Percentiles rank a stretch among this genome's conserved stretches.
phyloP scores from a whole-genome alignment of 108 stramenopile species.

The Nannochloropsis gaditana region DNA sequence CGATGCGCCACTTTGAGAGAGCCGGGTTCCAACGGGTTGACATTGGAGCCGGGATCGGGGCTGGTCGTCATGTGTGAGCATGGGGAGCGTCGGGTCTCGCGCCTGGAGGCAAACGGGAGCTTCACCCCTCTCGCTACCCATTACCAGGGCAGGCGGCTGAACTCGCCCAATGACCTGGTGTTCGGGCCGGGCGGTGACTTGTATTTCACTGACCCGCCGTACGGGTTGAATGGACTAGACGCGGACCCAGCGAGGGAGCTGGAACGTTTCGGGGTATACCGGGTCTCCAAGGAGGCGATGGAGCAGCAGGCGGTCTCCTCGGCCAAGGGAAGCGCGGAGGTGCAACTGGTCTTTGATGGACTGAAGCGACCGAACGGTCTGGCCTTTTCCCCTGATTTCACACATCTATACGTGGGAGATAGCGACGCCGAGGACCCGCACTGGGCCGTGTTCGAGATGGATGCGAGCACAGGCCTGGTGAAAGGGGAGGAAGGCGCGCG shows the following conservation, averaged over 20 bases:
- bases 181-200: slow-evolving; percentile 45
- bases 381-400: slow-evolving; percentile 51
- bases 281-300: slow-evolving; percentile 33
- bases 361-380: slow-evolving; percentile 49
- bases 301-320: neutral
- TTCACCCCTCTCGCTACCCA: slow-evolving; percentile 46
- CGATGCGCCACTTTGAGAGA: slow-evolving; percentile 33
- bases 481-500: neutral
- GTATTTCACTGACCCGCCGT: slow-evolving; percentile 55
- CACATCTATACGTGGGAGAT: slow-evolving; percentile 48
- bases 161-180: slow-evolving; percentile 55
- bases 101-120: slow-evolving; percentile 52
- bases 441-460: slow-evolving; percentile 46
- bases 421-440: slow-evolving; percentile 27
- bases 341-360: slow-evolving; percentile 25
- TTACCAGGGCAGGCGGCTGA: slow-evolving; percentile 48
- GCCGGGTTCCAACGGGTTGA: slow-evolving; percentile 50
- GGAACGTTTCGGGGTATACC: slow-evolving; percentile 46
- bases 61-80: slow-evolving; percentile 47
- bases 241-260: slow-evolving; percentile 34
- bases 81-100: slow-evolving; percentile 47
- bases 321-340: slow-evolving; percentile 21
- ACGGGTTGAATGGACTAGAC: slow-evolving; percentile 38
- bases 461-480: slow-evolving; percentile 34
- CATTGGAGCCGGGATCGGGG: slow-evolving; percentile 35